A percentile compares a stretch with the other conserved stretches of the same genome.
Evolutionary conservation across 73 alveolate genomes (phyloP).

Genomic region (Tetrahymena borealis): DNA sequence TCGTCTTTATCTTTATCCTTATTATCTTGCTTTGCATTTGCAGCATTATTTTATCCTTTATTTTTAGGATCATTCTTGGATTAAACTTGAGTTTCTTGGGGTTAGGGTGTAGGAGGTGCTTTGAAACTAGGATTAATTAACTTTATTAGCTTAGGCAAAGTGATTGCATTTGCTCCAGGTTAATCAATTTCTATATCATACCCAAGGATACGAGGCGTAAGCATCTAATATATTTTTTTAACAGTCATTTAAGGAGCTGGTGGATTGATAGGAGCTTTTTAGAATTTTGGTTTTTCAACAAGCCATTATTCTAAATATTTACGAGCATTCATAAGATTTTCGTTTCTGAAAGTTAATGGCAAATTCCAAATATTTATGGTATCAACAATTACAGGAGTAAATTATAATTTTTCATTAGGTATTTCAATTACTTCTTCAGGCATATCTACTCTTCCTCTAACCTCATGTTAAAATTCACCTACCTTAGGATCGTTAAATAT

Average conservation of each 20-base stretch:
- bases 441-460: conserved; percentile 86
- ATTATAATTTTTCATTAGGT: not conserved
- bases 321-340: conserved; percentile 6
- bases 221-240: conserved; percentile 10
- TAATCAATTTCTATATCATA: conserved; percentile 21
- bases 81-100: not conserved
- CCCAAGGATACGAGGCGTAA: conserved; percentile 5
- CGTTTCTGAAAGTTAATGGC: conserved; percentile 5
- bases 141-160: not conserved
- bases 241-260: conserved; percentile 49
- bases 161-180: conserved; percentile 20
- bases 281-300: not conserved
- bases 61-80: not conserved
- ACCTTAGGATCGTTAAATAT: conserved; percentile 91
- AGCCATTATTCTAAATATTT: conserved; percentile 14
- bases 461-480: conserved; percentile 94
- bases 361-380: not conserved
- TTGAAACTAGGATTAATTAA: not conserved
- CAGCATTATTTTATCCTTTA: not conserved
- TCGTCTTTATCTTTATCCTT: not conserved
- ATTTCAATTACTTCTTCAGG: conserved; percentile 61
- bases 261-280: conserved; percentile 6
- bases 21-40: not conserved
- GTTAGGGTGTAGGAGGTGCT: not conserved
- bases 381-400: conserved; percentile 14